Percentiles rank a stretch among this genome's conserved stretches.
Evolutionary conservation across 2,329 filamentous ascomycete species (phyloP).

Genomic region (Lasiodiplodia gonubiensis): DNA sequence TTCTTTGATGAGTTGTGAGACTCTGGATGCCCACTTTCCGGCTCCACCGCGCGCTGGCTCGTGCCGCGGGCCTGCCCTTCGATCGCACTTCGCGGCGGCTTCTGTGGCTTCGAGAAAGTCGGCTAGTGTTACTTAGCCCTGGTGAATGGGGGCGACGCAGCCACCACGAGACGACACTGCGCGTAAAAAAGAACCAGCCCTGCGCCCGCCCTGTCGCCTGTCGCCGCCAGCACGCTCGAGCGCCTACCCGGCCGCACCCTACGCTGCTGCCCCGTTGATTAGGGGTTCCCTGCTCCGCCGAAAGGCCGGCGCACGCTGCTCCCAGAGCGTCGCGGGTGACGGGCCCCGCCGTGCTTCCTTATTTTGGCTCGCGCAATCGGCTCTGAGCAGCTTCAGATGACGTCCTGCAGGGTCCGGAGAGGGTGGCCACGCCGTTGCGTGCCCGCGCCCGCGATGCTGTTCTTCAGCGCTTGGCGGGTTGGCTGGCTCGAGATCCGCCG

Average conservation of each 20-base stretch:
- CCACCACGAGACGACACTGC: conserved; percentile 14
- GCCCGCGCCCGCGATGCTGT: neutral
- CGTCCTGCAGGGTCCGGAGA: conserved; percentile 9
- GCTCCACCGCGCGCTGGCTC: conserved; percentile 18
- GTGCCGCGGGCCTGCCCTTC: conserved; percentile 13
- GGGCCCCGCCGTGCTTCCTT: neutral
- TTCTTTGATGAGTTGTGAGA: conserved; percentile 15
- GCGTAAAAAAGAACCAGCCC: conserved; percentile 11
- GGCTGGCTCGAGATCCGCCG: conserved; percentile 14
- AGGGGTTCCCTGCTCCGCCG: conserved; percentile 12
- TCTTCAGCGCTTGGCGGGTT: conserved; percentile 15
- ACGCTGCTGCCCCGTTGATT: neutral
- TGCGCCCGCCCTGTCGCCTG: conserved; percentile 14
- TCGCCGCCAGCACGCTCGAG: neutral
- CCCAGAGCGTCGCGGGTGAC: conserved; percentile 11
- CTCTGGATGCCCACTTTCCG: conserved; percentile 13
- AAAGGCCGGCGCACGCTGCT: conserved; percentile 6
- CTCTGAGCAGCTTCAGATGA: no score
- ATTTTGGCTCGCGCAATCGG: no score
- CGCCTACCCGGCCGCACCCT: neutral
- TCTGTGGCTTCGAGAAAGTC: conserved; percentile 5
- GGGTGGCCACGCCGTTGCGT: neutral
- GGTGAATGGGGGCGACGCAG: neutral
- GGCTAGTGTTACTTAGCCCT: neutral
- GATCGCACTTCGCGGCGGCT: conserved; percentile 7